Base-by-base conservation (phyloP, 2,329 filamentous ascomycete genomes). In the Ophiocordyceps camponoti-leonardi region DNA sequence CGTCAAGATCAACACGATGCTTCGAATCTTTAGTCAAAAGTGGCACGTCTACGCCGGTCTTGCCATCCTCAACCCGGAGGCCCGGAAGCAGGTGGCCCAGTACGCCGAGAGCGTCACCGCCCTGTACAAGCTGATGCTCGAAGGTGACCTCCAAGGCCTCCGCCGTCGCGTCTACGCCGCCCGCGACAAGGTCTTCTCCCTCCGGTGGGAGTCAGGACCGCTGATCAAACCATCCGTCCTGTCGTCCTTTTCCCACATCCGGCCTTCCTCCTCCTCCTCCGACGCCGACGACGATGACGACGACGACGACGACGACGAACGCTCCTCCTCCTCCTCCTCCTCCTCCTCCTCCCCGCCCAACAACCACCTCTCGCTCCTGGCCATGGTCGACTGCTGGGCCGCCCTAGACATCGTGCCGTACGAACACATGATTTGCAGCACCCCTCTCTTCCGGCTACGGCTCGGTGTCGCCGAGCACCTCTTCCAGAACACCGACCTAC, bases 371-470 rank as follows among this genome's bases (percentile, higher is more conserved):
- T 88, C 81, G 59, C 71, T 98, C 47, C 73, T 98, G 41, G 92
- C 88, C 42, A 98, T 98, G 77, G 93, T 96, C 41, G 92, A 98
- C 67, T 96, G 90, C 66, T 98, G 92, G 92, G 92, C 85, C 59
- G 85, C 86, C 53, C 73, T 96, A 42, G 83, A 80, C 31, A 98
- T 95, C 55, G 83, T 93, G 43, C 92, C 92, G 1, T 98, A 98
- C 62, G 90, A 98, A 64, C 93, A 98, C 68, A 98, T 98, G 88
- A 93, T 98, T 53, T 98, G 92, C 68, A 94, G 87, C 45, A 98
- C 92, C 37, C 92, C 92, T 67, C 77, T 96, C 42, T 98, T 98
- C 69, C 83, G 92, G 44, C 77, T 98, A 51, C 95, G 92, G 78
- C 75, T 98, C 31, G 92, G 92, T 47, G 93, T 95, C n/a, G 90